Evolutionary conservation across 176 grass and related monocot species (phyloP), one percentile per base, ranked within the genome.

Genomic region (Ananas comosus): DNA sequence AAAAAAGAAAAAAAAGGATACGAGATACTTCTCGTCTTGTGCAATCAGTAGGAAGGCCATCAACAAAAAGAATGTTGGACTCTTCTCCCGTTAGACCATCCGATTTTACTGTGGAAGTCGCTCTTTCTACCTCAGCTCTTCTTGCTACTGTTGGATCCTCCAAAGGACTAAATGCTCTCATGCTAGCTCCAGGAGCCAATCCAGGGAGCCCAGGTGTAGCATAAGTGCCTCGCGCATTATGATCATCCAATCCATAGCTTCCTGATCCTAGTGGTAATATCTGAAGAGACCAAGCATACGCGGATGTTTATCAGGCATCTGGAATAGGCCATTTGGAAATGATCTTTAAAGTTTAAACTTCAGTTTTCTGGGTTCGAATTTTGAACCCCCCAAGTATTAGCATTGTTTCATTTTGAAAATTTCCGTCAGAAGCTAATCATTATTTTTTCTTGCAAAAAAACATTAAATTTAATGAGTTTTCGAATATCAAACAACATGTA

Each of bases 11-110:
- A 59, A 14, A 13, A 94, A 86, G 85, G 86, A 94, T 94, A 94
- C 90, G 86, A 63, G 80, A 70, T 53, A 90, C 86, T 90, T 94
- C 86, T 90, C 90, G 86, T 73, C 90, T 84, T 68, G 86, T 84
- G 75, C 86, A 94, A 84, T 94, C 86, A 66, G 90, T 74, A 82
- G 90, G 90, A 16, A 90, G 90, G 79, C 80, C 68, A 69, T 90
- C 90, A 79, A 90, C 83, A 94, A 87, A 94, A 52, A 94, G 75
- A 79, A 94, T 84, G 66, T 87, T 94, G 27, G 90, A 90, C 68
- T 94, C 80, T 66, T 79, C 72, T 69, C 73, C 66, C 51, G 49
- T 71, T 79, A 75, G 83, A 0, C 77, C 64, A 72, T 90, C 81
- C 52, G 82, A 13, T 11, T 64, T 54, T n/a, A 61, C 13, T 71